Percentiles rank a stretch among this genome's conserved stretches.
Evolutionary conservation across 2,329 filamentous ascomycete species (phyloP).

Genomic region (Colletotrichum acutatum): DNA sequence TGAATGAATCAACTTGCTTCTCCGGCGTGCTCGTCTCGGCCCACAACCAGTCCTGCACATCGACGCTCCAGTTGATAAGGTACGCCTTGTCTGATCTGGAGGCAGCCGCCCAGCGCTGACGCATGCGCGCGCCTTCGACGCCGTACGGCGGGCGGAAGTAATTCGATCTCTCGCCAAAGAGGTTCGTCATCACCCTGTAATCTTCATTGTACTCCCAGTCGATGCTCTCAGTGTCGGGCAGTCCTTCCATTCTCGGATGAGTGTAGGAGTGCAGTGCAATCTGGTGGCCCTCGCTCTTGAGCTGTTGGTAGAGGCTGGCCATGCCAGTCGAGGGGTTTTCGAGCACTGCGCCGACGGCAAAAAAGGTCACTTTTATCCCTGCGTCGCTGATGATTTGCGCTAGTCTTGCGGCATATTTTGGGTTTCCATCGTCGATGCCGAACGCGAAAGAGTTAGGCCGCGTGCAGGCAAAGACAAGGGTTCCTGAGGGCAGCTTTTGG

Average conservation of each 20-base stretch:
- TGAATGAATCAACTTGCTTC: constrained; percentile 74
- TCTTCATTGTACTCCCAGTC: constrained; percentile 72
- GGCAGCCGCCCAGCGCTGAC: constrained; percentile 68
- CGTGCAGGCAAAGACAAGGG: constrained; percentile 71
- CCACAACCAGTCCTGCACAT: constrained; percentile 79
- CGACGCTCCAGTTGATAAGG: constrained; percentile 76
- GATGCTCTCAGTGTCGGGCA: constrained; percentile 62
- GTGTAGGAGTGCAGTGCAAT: constrained; percentile 76
- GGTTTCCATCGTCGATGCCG: constrained; percentile 76
- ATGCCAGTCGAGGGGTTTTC: constrained; percentile 69
- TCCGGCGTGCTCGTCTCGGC: constrained; percentile 70
- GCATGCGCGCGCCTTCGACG: constrained; percentile 73
- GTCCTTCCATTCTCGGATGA: constrained; percentile 73
- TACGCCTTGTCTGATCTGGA: constrained; percentile 62
- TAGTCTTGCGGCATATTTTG: constrained; percentile 51
- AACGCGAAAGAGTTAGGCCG: constrained; percentile 78
- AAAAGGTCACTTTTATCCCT: constrained; percentile 75
- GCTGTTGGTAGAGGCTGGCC: constrained; percentile 71
- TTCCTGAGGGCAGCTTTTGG: constrained; percentile 69
- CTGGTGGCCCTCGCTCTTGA: constrained; percentile 72
- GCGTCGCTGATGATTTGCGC: constrained; percentile 72
- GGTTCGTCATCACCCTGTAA: constrained; percentile 57
- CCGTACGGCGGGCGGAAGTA: constrained; percentile 80
- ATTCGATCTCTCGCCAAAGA: constrained; percentile 48
- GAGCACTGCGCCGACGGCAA: constrained; percentile 74